Evolutionary conservation across 1,284 basidiomycete species (phyloP).

Genomic region (Tausonia pullulans): DNA sequence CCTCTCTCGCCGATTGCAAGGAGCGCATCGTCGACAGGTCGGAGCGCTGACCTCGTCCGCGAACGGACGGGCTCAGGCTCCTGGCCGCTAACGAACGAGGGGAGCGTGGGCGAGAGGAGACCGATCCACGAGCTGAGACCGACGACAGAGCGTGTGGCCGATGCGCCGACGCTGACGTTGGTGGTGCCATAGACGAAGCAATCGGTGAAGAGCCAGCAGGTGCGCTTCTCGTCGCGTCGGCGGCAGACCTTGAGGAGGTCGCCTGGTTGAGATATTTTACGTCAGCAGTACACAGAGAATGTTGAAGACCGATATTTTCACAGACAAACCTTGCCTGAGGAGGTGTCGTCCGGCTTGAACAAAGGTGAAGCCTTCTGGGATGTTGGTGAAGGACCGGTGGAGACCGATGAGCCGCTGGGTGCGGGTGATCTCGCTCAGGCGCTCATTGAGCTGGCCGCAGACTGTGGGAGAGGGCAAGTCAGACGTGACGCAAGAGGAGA

Average conservation of each 20-base stretch:
- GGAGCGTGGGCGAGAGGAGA: background rate
- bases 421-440: slow-evolving; percentile 61
- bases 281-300: background rate
- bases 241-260: slow-evolving; percentile 24
- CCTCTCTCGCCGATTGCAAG: slow-evolving; percentile 36
- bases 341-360: slow-evolving; percentile 66
- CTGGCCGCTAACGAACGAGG: background rate
- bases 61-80: background rate
- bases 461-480: slow-evolving; percentile 40
- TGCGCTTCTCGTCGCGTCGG: slow-evolving; percentile 36
- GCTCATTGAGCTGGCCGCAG: slow-evolving; percentile 61
- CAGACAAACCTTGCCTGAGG: slow-evolving; percentile 46
- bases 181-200: slow-evolving; percentile 64
- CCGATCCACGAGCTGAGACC: slow-evolving; percentile 17
- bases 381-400: slow-evolving; percentile 58
- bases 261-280: background rate
- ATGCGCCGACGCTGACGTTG: slow-evolving; percentile 26
- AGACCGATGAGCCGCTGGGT: slow-evolving; percentile 60
- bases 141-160: slow-evolving; percentile 16
- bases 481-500: slow-evolving; percentile 11
- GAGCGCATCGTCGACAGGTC: background rate
- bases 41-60: background rate
- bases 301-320: slow-evolving; percentile 30
- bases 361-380: slow-evolving; percentile 52
- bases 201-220: slow-evolving; percentile 72